Base-by-base conservation (phyloP, 1,139 yeast genomes). In the Lodderomyces beijingensis region DNA sequence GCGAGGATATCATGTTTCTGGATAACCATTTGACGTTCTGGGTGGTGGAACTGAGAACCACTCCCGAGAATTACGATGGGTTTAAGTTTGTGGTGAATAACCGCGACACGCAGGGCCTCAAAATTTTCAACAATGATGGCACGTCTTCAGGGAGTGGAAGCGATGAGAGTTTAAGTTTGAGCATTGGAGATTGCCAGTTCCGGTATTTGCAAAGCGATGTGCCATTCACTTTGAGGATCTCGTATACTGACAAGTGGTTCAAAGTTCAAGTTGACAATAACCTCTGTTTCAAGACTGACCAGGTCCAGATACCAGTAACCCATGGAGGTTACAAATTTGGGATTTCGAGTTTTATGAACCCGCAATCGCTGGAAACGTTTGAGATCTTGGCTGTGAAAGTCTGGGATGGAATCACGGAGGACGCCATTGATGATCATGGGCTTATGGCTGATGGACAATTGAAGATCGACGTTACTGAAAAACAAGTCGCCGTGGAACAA, bases 221-320 rank as follows among this genome's bases (percentile, higher is more conserved):
- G 5, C 91, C 93, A 6, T 63, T 74, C 25, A 79, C 84, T 1
- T 36, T 81, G n/a, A 71, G 88, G 54, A 46, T 82, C 10, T 73
- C 82, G 2, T 81, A 79, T 46, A 25, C 40, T 1, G 60, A 62
- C 20, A 60, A 62, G 20, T 55, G 69, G 46, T 65, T 83, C 40
- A 79, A 79, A 44, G 68, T 82, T 12, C 87, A 83, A 44, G 57
- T 80, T 28, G 87, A 83, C 51, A 83, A 83, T 50, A 76, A 73
- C 44, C 62, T 83, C 36, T 78, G 88, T 50, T 76, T 82, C 56
- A 78, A 77, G 50, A 79, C 88, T 0, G 70, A 74, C 39, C 54
- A 70, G 34, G 59, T 82, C 26, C 47, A 52, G 16, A 48, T 77
- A 15, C 70, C 70, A 14, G 21, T 19, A 10, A n/a, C n/a, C n/a